Base-by-base conservation (phyloP, 108 stramenopile species). In the Pseudonitzschia multistriata region DNA sequence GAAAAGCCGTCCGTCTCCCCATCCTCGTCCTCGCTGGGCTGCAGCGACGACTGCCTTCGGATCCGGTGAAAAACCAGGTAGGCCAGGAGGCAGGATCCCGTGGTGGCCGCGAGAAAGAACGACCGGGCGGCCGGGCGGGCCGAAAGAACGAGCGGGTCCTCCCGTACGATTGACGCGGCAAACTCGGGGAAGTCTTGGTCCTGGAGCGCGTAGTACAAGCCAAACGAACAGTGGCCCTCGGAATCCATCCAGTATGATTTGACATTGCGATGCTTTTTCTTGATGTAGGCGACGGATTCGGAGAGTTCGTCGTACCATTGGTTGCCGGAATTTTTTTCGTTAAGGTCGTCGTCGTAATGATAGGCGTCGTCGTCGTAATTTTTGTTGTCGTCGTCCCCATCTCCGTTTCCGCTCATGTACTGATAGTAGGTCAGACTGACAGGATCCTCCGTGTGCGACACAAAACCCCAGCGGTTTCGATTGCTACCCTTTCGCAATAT, bases 221-320 rank as follows among this genome's bases (percentile, higher is more conserved):
- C 83, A 73, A 84, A 84, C 6, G 68, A 66, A 40, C 83, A 84
- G 40, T 84, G 83, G 0, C 80, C 83, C 69, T 84, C 80, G 3
- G 74, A 71, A 37, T 81, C 83, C 21, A 81, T 81, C 21, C 70
- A 62, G 50, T 50, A 84, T 1, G 73, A 67, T 31, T 75, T 50
- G 31, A 81, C 78, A 49, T 84, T 84, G 27, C 45, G n/a, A 45
- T 84, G 83, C 27, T 69, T 78, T 49, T 60, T 73, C 53, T 79
- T 35, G 10, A 84, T 74, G 31, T 45, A 68, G 4, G 40, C 48
- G 47, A 84, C 45, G 1, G 76, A 78, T 14, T 24, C 21, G 13
- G 66, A 70, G 6, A 84, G 66, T 57, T 70, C 73, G 7, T 24
- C 56, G 63, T 77, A 84, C 83, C 83, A 84, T 27, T 59, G 56